Evolutionary conservation across 2,329 filamentous ascomycete species (phyloP).

Genomic region (Penicillium corylophilum): DNA sequence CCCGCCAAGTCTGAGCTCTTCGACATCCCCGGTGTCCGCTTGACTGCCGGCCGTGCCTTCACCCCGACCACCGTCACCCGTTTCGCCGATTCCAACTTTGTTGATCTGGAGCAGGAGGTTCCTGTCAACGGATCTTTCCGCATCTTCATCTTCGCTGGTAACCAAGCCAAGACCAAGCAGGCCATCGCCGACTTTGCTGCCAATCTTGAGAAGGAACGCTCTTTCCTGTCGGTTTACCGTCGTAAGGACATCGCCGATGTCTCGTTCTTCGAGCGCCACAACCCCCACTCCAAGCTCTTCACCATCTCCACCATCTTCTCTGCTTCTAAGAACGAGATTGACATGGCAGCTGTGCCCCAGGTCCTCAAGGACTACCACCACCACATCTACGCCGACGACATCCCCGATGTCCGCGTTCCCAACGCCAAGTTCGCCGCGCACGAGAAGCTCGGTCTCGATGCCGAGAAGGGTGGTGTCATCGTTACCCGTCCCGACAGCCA

Average conservation of each 20-base stretch:
- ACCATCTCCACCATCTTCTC: constrained; percentile 76
- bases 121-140: constrained; percentile 86
- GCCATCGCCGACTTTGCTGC: constrained; percentile 70
- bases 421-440: constrained; percentile 73
- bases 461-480: constrained; percentile 72
- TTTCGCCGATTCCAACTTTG: constrained; percentile 83
- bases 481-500: constrained; percentile 87
- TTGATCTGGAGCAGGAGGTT: constrained; percentile 86
- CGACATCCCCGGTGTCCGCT: constrained; percentile 62
- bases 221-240: constrained; percentile 69
- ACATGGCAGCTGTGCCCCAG: constrained; percentile 70
- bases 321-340: constrained; percentile 64
- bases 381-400: constrained; percentile 83
- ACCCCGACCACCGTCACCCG: constrained; percentile 79
- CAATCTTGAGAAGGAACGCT: constrained; percentile 63
- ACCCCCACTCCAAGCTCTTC: constrained; percentile 81
- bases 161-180: constrained; percentile 55
- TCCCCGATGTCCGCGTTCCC: constrained; percentile 68
- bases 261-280: constrained; percentile 76
- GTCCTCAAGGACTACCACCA: constrained; percentile 73
- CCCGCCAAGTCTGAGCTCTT: constrained; percentile 69
- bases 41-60: constrained; percentile 73
- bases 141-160: constrained; percentile 81
- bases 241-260: constrained; percentile 62
- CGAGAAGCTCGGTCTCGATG: constrained; percentile 78